Conservation (phyloP, 352 stramenopile species). For the Globisporangium splendens region DNA sequence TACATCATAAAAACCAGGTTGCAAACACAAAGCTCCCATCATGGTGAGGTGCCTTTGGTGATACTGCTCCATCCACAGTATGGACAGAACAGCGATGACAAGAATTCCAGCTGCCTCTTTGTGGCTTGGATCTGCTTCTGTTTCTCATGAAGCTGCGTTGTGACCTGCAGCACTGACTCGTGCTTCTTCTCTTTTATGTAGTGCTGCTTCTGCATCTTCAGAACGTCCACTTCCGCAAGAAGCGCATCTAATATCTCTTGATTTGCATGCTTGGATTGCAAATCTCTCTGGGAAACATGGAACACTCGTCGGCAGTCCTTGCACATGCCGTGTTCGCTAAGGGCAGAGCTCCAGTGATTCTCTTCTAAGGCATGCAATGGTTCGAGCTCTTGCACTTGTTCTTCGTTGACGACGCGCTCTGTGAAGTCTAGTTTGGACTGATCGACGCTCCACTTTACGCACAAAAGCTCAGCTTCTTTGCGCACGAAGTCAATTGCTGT, state of each 20-base stretch:
- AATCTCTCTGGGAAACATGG: slow-evolving; percentile 29
- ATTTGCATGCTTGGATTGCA: slow-evolving; percentile 18
- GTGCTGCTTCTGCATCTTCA: slow-evolving; percentile 26
- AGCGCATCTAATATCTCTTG: slow-evolving; percentile 21
- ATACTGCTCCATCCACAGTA: slow-evolving; percentile 27
- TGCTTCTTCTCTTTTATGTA: slow-evolving; percentile 32
- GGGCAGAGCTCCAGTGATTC: slow-evolving; percentile 4
- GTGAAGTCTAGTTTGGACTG: slow-evolving; percentile 16
- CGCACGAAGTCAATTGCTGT: slow-evolving; percentile 19
- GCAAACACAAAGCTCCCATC: background rate
- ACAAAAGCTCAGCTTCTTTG: slow-evolving; percentile 19
- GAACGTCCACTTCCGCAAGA: slow-evolving; percentile 14
- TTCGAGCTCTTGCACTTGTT: slow-evolving; percentile 29
- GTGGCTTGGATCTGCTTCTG: slow-evolving; percentile 21
- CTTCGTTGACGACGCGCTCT: slow-evolving; percentile 21
- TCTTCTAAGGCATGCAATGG: slow-evolving; percentile 18
- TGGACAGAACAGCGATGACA: slow-evolving; percentile 37
- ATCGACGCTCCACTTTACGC: slow-evolving; percentile 10
- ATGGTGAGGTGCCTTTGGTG: background rate
- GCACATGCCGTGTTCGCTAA: slow-evolving; percentile 44
- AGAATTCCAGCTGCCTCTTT: slow-evolving; percentile 35
- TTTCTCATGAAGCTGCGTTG: slow-evolving; percentile 19
- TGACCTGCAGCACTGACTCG: slow-evolving; percentile 24
- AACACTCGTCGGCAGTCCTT: slow-evolving; percentile 48
- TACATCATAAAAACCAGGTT: background rate